Conservation (phyloP, 257 asterid genomes). For the Capsicum chinense region DNA sequence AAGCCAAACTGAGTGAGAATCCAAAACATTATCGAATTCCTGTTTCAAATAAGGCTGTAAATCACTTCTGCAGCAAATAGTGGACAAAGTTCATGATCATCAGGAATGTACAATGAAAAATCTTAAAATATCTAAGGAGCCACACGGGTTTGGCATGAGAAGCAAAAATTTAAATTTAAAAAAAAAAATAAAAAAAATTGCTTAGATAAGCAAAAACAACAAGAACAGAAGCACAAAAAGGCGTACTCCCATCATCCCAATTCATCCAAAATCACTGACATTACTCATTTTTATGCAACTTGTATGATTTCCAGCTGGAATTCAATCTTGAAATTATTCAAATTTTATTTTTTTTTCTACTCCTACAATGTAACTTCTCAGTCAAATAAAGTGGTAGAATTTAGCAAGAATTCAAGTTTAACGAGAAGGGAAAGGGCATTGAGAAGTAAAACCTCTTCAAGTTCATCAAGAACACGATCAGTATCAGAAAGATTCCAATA, state of each 20-base stretch:
- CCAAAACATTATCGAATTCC: background rate
- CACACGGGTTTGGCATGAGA: background rate
- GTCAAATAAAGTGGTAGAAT: too few species aligned
- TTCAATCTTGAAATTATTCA: background rate
- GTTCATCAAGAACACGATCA: conserved; percentile 84
- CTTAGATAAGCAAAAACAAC: background rate
- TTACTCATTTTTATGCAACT: background rate
- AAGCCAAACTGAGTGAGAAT: background rate
- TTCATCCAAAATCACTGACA: background rate
- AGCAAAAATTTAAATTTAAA: too few species aligned
- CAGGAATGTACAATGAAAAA: conserved; percentile 1
- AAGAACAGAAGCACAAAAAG: background rate
- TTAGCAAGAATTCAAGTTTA: background rate
- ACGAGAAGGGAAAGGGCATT: background rate
- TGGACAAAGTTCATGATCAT: background rate
- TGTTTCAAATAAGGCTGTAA: background rate
- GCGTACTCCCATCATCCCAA: background rate
- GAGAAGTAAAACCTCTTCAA: conserved; percentile 71
- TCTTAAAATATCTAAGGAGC: background rate
- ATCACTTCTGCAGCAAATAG: background rate
- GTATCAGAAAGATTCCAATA: conserved; percentile 96
- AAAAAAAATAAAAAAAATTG: background rate
- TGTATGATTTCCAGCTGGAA: background rate
- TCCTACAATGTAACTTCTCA: background rate
- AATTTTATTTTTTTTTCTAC: background rate